Conservation (phyloP, 164 flowering plant genomes). For the Magnolia sinica region DNA sequence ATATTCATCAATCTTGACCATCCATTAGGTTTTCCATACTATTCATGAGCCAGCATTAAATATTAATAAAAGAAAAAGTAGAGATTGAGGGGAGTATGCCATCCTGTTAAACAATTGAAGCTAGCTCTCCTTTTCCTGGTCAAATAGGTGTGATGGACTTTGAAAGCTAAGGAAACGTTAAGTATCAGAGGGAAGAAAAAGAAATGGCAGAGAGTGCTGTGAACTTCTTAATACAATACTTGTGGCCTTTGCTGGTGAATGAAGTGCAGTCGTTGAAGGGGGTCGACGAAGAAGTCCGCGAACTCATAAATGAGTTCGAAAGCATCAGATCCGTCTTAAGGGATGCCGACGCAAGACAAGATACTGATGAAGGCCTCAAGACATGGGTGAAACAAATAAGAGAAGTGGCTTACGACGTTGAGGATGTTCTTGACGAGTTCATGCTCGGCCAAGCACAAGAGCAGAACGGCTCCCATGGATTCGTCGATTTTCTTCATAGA, state of each 20-base stretch:
- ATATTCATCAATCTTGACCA: too few relatives aligned
- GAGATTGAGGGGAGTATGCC: too few relatives aligned
- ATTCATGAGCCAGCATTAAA: too few relatives aligned
- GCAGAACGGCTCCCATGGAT: not conserved
- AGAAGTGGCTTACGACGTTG: not conserved
- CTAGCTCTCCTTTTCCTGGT: too few relatives aligned
- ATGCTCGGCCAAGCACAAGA: not conserved
- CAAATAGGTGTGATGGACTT: too few relatives aligned
- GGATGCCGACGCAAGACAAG: not conserved
- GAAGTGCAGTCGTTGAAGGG: not conserved
- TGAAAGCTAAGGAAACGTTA: too few relatives aligned
- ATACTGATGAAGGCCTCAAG: not conserved
- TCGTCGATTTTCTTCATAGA: not conserved
- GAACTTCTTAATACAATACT: too few relatives aligned
- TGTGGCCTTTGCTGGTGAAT: not conserved
- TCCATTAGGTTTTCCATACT: too few relatives aligned
- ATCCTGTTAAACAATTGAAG: too few relatives aligned
- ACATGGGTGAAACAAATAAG: not conserved
- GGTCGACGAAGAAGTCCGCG: not conserved
- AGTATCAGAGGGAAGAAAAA: not conserved
- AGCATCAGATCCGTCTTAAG: not conserved
- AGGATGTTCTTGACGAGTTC: conserved; percentile 3
- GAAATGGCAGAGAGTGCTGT: not conserved
- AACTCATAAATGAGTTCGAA: not conserved
- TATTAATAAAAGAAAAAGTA: too few relatives aligned